Evolutionary conservation across 2,329 filamentous ascomycete species (phyloP).

Genomic region (Monilinia aucupariae): DNA sequence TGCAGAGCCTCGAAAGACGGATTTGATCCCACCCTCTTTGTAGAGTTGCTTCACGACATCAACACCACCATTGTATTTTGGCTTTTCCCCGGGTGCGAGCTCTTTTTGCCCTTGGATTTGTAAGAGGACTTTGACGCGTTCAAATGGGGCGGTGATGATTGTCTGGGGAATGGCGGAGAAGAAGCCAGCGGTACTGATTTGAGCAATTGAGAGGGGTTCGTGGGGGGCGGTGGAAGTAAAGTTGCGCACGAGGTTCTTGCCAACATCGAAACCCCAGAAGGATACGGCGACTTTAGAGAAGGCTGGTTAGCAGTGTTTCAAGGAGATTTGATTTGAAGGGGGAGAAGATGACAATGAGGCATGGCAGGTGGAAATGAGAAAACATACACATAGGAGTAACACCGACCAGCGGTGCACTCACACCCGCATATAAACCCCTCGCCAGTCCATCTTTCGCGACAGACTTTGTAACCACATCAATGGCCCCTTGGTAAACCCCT

Average conservation of each 20-base stretch:
- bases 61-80: conserved; percentile 77
- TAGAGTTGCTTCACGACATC: conserved; percentile 95
- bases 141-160: conserved; percentile 95
- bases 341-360: background rate
- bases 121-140: conserved; percentile 96
- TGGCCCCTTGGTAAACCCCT: conserved; percentile 82
- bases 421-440: conserved; percentile 89
- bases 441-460: conserved; percentile 77
- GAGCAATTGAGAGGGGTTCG: conserved; percentile 70
- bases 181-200: conserved; percentile 89
- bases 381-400: conserved; percentile 97
- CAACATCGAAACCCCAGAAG: conserved; percentile 88
- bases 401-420: conserved; percentile 87
- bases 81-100: conserved; percentile 82
- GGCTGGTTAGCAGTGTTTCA: conserved; percentile 11
- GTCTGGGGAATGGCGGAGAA: conserved; percentile 98
- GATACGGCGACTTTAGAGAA: conserved; percentile 56
- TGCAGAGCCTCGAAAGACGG: conserved; percentile 83
- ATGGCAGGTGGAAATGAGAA: background rate
- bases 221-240: conserved; percentile 58
- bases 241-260: conserved; percentile 76
- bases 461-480: conserved; percentile 88
- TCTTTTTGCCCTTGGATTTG: conserved; percentile 93
- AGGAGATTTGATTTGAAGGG: background rate
- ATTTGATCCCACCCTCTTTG: conserved; percentile 80